Evolutionary conservation across 257 asterid species (phyloP), one percentile per base, ranked within the genome.

Genomic region (Nicotiana noctiflora): DNA sequence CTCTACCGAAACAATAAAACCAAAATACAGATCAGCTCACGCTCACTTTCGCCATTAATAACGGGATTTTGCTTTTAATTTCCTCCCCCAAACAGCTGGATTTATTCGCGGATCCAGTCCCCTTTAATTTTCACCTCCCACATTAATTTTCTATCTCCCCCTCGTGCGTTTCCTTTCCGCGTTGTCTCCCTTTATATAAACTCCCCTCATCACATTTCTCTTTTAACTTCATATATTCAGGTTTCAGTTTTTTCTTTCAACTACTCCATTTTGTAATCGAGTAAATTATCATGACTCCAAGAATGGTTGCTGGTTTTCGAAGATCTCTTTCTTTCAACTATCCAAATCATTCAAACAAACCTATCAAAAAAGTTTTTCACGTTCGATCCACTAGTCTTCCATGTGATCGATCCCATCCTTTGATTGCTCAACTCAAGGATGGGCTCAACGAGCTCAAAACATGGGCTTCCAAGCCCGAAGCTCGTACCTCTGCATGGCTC

Each of bases 361-460:
- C 90, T 62, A 37, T 5, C 44, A 83, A 76, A n/a, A 89, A 89
- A 59, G 18, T 63, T 25, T 87, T 87, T 84, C 97, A 94, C 55
- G 90, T 88, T 77, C 86, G 98, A 83, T 94, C 98, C 37, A 72
- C 91, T 7, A 94, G 98, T 84, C 97, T 94, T 13, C 98, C 98
- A 0, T 90, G 97, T 40, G 46, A 40, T 86, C 83, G 92, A 49
- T 83, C 98, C 0, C 92, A 92, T 87, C 96, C 98, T 3, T 83
- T 90, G 7, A 88, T 91, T 79, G 86, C 90, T 84, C 95, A 86
- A 62, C 97, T 94, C 87, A 82, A 84, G 12, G 90, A 89, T 83
- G 87, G 86, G 37, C 75, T 91, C 84, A 80, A 88, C 14, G 87
- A 79, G 29, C 88, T 92, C 75, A 83, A 66, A 29, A 55, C 87